These are phyloP conservation scores for Hyphopichia fennica DNA, from an alignment of 1,139 yeast genomes.

Conservation along the genomic window DNA sequence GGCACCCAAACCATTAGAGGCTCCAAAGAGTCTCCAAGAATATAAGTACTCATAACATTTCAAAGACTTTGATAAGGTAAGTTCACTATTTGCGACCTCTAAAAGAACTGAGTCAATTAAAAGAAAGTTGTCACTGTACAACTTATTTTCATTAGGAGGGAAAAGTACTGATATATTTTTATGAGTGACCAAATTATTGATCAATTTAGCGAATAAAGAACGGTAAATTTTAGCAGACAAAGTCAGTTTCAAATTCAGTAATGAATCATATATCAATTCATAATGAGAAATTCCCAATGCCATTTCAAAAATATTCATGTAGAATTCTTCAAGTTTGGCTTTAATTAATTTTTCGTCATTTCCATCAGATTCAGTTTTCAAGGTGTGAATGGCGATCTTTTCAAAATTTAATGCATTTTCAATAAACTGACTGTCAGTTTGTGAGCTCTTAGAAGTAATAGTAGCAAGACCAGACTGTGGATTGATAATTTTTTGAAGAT, in stretches of 20 bases:
- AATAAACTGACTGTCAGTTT: slow-evolving; percentile 17
- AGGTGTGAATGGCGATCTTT: slow-evolving; percentile 24
- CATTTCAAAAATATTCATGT: slow-evolving; percentile 32
- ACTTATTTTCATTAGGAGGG: slow-evolving; percentile 16
- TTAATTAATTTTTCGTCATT: slow-evolving; percentile 5
- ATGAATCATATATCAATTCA: slow-evolving; percentile 25
- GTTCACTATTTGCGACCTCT: slow-evolving; percentile 37
- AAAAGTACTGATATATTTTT: slow-evolving; percentile 24
- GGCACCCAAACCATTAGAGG: slow-evolving; percentile 11
- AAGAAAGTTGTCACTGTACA: slow-evolving; percentile 28
- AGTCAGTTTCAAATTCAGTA: slow-evolving; percentile 17
- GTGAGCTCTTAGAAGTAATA: slow-evolving; percentile 1
- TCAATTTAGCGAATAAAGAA: slow-evolving; percentile 18
- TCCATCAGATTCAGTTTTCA: slow-evolving; percentile 12
- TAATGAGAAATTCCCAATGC: slow-evolving; percentile 27
- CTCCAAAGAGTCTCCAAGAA: slow-evolving; percentile 51
- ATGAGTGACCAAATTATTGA: slow-evolving; percentile 24
- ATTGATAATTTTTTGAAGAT: slow-evolving; percentile 6
- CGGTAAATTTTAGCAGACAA: slow-evolving; percentile 10
- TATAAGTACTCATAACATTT: slow-evolving; percentile 54
- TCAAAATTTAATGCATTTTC: slow-evolving; percentile 32
- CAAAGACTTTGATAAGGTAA: slow-evolving; percentile 35
- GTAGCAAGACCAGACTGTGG: slow-evolving; percentile 3
- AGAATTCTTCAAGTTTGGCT: slow-evolving; percentile 17
- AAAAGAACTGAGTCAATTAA: slow-evolving; percentile 41